A percentile compares a stretch with the other conserved stretches of the same genome.
Conservation (phyloP, 768 basidiomycete genomes). For the Rhizopogon roseolus region DNA sequence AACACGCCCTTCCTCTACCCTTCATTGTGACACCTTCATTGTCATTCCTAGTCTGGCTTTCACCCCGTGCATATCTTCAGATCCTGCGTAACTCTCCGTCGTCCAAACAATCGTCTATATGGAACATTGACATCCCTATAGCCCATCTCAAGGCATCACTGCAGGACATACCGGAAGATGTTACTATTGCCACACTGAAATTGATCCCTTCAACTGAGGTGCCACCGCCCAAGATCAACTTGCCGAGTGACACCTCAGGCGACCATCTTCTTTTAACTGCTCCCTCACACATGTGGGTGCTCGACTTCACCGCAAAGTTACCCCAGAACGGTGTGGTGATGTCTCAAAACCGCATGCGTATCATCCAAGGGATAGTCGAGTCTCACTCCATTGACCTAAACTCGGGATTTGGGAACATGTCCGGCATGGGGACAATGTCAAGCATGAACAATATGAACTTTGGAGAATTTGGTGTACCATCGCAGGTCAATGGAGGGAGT, state of each 20-base stretch:
- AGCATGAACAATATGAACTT: slow-evolving; percentile 13
- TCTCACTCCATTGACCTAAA: neutral
- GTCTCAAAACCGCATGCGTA: slow-evolving; percentile 69
- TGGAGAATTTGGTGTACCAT: slow-evolving; percentile 16
- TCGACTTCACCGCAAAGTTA: slow-evolving; percentile 64
- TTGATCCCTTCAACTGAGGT: slow-evolving; percentile 28
- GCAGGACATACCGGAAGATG: slow-evolving; percentile 36
- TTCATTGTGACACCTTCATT: slow-evolving; percentile 65
- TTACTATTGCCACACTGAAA: slow-evolving; percentile 51
- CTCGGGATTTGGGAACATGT: slow-evolving; percentile 17
- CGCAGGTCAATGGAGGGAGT: slow-evolving; percentile 13
- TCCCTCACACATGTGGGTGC: slow-evolving; percentile 47
- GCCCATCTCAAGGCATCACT: slow-evolving; percentile 43
- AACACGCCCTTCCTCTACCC: slow-evolving; percentile 60
- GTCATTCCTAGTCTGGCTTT: slow-evolving; percentile 68
- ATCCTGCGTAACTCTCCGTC: slow-evolving; percentile 39
- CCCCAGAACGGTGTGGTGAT: slow-evolving; percentile 56
- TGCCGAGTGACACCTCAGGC: slow-evolving; percentile 11
- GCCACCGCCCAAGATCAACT: slow-evolving; percentile 1
- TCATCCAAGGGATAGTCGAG: slow-evolving; percentile 64
- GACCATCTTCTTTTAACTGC: slow-evolving; percentile 20
- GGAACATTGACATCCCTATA: slow-evolving; percentile 50
- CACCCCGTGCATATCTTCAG: slow-evolving; percentile 64
- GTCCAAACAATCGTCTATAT: slow-evolving; percentile 6
- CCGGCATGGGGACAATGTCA: slow-evolving; percentile 19